Percentiles rank a stretch among this genome's conserved stretches.
phyloP scores from a whole-genome alignment of 441 rosid species.

The Erysimum cheiri region DNA sequence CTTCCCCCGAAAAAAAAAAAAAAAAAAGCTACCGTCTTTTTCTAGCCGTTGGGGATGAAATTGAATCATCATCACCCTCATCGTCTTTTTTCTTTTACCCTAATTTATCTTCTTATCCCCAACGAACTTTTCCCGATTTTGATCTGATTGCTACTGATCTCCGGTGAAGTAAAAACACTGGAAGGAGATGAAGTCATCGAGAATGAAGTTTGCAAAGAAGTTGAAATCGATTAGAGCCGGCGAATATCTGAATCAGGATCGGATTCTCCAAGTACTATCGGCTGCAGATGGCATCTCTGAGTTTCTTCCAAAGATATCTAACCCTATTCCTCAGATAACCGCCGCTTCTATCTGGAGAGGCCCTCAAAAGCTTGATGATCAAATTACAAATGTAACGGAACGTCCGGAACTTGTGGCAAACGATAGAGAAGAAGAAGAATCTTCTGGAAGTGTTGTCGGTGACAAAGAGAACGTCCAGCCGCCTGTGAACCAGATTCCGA shows the following conservation, averaged over 20 bases:
- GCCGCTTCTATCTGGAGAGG: conserved; percentile 39
- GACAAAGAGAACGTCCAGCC: conserved; percentile 74
- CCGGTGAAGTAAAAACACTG: conserved; percentile 11
- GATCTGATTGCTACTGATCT: conserved; percentile 12
- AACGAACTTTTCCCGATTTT: conserved; percentile 15
- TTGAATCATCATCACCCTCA: conserved; percentile 24
- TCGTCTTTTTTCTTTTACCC: conserved; percentile 33
- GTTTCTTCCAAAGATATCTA: conserved; percentile 44
- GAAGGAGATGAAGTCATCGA: conserved; percentile 70
- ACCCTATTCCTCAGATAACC: conserved; percentile 45
- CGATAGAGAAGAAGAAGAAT: conserved; percentile 43
- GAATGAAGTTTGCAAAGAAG: conserved; percentile 74
- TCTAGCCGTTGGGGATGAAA: conserved; percentile 66
- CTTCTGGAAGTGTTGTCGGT: conserved; percentile 34
- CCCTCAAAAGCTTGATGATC: conserved; percentile 43
- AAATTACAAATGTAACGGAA: conserved; percentile 55
- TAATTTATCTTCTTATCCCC: conserved; percentile 11
- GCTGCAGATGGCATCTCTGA: conserved; percentile 66
- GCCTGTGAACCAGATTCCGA: conserved; percentile 36
- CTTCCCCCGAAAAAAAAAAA: conserved; percentile 15
- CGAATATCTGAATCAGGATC: conserved; percentile 70
- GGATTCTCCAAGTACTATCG: conserved; percentile 58
- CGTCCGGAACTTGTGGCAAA: conserved; percentile 61
- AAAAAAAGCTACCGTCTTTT: conserved; percentile 38
- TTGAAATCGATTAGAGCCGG: conserved; percentile 69